Evolutionary conservation across 768 basidiomycete genomes (phyloP).

Genomic region (Tylopilus sp.): DNA sequence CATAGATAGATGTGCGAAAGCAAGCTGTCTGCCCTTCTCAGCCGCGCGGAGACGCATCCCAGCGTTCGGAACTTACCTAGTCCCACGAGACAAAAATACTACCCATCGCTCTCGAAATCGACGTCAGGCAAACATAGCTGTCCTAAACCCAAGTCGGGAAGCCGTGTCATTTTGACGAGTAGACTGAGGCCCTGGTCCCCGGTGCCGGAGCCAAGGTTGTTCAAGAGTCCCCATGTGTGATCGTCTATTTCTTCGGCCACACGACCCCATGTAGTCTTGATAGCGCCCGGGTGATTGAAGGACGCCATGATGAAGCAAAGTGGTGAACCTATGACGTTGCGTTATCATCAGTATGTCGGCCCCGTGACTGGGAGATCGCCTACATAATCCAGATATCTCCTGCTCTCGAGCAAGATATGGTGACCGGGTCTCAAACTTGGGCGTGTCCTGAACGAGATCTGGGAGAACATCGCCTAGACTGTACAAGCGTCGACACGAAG

Average conservation of each 20-base stretch:
- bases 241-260: conserved; percentile 69
- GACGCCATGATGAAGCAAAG: conserved; percentile 75
- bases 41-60: background rate
- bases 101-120: conserved; percentile 23
- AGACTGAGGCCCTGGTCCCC: conserved; percentile 49
- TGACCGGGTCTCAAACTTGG: conserved; percentile 24
- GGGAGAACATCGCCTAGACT: conserved; percentile 62
- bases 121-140: conserved; percentile 45
- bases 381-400: conserved; percentile 74
- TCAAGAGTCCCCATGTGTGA: conserved; percentile 58
- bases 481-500: conserved; percentile 73
- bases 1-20: conserved; percentile 12
- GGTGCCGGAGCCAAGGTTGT: conserved; percentile 35
- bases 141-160: conserved; percentile 69
- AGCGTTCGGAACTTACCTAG: conserved; percentile 8
- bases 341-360: conserved; percentile 1
- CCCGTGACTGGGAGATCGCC: conserved; percentile 23
- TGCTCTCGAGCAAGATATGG: conserved; percentile 57
- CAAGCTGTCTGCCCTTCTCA: conserved; percentile 4
- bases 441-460: conserved; percentile 37
- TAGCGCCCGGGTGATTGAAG: conserved; percentile 58
- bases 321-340: conserved; percentile 54
- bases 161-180: conserved; percentile 72
- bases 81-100: background rate
- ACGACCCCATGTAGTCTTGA: conserved; percentile 66